Conservation (phyloP, 1,284 basidiomycete species). For the Golubevia sp. region DNA sequence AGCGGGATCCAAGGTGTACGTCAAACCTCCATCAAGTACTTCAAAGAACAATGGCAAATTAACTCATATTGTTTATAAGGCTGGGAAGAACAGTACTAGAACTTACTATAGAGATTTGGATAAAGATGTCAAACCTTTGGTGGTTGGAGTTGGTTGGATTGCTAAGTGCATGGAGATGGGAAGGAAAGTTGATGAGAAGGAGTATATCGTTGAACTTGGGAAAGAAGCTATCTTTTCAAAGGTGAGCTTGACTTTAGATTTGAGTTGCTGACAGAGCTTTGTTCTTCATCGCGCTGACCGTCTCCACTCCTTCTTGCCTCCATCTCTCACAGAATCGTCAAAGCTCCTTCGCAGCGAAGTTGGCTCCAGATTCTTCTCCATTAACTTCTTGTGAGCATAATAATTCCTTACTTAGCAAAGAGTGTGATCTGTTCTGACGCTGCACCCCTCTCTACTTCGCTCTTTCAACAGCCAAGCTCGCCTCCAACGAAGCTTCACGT, state of each 20-base stretch:
- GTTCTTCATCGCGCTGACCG: too few species aligned
- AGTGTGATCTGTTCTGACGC: too few species aligned
- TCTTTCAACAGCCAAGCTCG: background rate
- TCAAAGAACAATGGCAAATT: conserved; percentile 4
- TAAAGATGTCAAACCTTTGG: conserved; percentile 13
- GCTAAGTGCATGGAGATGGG: conserved; percentile 33
- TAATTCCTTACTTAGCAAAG: too few species aligned
- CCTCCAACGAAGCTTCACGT: background rate
- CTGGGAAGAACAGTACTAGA: conserved; percentile 37
- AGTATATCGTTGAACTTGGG: conserved; percentile 45
- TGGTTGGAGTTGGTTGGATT: conserved; percentile 47
- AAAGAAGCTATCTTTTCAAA: conserved; percentile 40
- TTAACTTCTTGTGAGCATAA: too few species aligned
- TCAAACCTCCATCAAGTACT: conserved; percentile 9
- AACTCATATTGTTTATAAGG: conserved; percentile 50
- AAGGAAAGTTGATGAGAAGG: conserved; percentile 30
- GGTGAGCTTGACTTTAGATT: background rate
- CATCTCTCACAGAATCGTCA: background rate
- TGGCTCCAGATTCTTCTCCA: background rate
- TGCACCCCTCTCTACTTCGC: too few species aligned
- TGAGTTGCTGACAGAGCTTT: background rate
- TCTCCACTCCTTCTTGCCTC: background rate
- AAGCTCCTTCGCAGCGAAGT: background rate
- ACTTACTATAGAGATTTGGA: conserved; percentile 16
- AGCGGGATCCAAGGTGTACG: conserved; percentile 38